A percentile compares a stretch with the other conserved stretches of the same genome.
phyloP scores from a whole-genome alignment of 768 basidiomycete genomes.

The Floccularia luteovirens region DNA sequence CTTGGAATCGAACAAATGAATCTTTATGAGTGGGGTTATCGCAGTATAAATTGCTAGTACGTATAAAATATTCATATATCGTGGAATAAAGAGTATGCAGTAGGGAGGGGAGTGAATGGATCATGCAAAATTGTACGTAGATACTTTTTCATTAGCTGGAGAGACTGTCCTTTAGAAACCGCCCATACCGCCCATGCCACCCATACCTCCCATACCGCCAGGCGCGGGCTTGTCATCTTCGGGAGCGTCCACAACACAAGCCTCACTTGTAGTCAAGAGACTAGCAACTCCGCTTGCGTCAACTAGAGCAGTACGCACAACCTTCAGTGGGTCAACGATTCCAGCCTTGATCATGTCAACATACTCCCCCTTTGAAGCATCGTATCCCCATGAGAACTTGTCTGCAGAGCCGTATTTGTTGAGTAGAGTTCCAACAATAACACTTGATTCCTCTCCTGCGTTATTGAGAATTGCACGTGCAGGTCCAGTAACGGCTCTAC shows the following conservation, averaged over 20 bases:
- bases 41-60: too few species aligned
- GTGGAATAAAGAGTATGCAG: too few species aligned
- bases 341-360: conserved; percentile 92
- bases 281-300: conserved; percentile 94
- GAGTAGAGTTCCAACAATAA: conserved; percentile 86
- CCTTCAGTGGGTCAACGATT: conserved; percentile 95
- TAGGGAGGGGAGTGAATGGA: too few species aligned
- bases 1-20: too few species aligned
- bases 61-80: too few species aligned
- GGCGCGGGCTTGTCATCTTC: conserved; percentile 61
- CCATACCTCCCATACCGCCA: conserved; percentile 38
- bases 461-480: conserved; percentile 86
- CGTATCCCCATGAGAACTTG: conserved; percentile 85
- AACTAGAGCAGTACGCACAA: conserved; percentile 86
- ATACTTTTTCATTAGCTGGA: too few species aligned
- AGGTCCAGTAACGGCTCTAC: conserved; percentile 77
- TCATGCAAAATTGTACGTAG: too few species aligned
- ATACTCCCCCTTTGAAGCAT: conserved; percentile 87
- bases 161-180: conserved; percentile 22
- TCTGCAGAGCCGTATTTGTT: conserved; percentile 61
- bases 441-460: conserved; percentile 89
- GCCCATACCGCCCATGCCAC: conserved; percentile 33
- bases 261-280: conserved; percentile 89
- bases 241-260: conserved; percentile 85
- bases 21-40: too few species aligned